Base-by-base conservation (phyloP, 352 stramenopile species). In the Phytophthora agathidicida region DNA sequence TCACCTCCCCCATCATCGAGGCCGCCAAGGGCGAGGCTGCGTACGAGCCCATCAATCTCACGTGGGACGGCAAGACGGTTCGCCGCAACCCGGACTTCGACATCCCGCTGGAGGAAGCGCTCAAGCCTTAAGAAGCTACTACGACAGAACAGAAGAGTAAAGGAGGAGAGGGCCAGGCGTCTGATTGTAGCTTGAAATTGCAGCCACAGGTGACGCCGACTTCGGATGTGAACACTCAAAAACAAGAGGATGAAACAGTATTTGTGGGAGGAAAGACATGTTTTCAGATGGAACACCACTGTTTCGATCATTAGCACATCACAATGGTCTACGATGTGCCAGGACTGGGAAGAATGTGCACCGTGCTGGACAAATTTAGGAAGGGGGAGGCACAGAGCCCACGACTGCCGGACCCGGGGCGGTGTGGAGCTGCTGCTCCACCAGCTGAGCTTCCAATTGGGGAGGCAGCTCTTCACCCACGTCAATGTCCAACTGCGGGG, bases 31-130 rank as follows among this genome's bases (percentile, higher is more conserved):
- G 84, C 20, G 86, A 95, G 55, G 62, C 75, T 24, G 80, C 80
- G 23, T 95, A 92, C 70, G 77, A 89, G 22, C 77, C 83, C 41
- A 77, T 95, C 37, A 95, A 95, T 68, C 65, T 95, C 44, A 87
- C 80, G 44, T 95, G 86, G 86, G 86, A 95, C 64, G 86, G 86
- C 66, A 79, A 79, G 60, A 88, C 74, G 31, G 20, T 87, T 19
- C 86, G 86, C 32, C 83, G 86, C 55, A 95, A 95, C 73, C 86
- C 86, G 54, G 77, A 83, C 62, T 95, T 95, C 46, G 80, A 93
- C 59, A 76, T 93, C 33, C 81, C 82, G 11, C 48, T 92, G 32
- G 80, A 93, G 44, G 62, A 91, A 52, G 86, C 83, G 11, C 47
- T 86, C 28, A 90, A 87, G 73, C 47, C 70, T 43, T 75, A 71